phyloP scores from a whole-genome alignment of 306 rosid genomes.

The Vicia faba region DNA sequence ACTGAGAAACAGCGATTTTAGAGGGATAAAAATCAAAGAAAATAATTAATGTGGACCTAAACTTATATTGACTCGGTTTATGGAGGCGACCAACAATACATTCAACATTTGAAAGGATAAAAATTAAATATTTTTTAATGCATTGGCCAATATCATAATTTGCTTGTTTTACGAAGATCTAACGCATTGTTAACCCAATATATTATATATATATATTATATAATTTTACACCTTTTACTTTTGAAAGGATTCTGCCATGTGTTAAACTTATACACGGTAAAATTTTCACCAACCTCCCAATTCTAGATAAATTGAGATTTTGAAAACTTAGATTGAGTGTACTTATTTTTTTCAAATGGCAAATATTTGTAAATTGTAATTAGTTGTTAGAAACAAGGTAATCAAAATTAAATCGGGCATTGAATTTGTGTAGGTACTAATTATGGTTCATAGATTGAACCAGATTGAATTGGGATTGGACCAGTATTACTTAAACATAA shows the following conservation, averaged over 20 bases:
- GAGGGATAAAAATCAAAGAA: background rate
- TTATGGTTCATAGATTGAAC: background rate
- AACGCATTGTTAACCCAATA: background rate
- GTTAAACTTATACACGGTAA: background rate
- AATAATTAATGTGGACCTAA: background rate
- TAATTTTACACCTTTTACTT: background rate
- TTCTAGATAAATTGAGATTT: background rate
- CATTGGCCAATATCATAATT: background rate
- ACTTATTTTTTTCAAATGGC: background rate
- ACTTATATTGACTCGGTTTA: background rate
- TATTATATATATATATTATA: background rate
- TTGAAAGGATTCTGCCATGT: background rate
- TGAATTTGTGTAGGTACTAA: background rate
- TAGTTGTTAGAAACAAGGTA: background rate
- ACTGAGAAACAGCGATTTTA: background rate
- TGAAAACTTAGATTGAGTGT: background rate
- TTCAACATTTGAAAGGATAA: background rate
- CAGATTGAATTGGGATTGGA: background rate
- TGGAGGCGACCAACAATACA: background rate
- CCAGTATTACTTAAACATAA: background rate
- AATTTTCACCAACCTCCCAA: background rate
- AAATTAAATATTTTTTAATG: background rate
- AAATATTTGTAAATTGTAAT: background rate
- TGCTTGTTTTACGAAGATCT: background rate
- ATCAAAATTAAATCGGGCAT: background rate